Evolutionary conservation across 2,329 filamentous ascomycete species (phyloP).

Genomic region (Verticillium dahliae): DNA sequence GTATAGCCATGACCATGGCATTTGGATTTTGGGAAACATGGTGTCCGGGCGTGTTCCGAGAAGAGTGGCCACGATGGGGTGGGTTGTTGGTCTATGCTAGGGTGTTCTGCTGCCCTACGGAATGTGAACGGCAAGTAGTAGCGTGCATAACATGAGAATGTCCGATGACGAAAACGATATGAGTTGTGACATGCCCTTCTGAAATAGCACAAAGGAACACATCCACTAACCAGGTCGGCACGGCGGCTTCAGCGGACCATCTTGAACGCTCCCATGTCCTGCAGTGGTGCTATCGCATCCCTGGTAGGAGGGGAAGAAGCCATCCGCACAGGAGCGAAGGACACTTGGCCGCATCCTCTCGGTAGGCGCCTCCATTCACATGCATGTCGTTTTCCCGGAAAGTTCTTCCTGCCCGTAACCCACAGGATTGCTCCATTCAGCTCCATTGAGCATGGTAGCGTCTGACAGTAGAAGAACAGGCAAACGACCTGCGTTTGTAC

Average conservation of each 20-base stretch:
- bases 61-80: neutral
- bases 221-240: neutral
- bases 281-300: neutral
- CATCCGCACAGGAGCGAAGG: neutral
- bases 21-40: too few species aligned
- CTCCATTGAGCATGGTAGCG: neutral
- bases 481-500: neutral
- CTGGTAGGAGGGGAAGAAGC: neutral
- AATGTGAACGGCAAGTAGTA: neutral
- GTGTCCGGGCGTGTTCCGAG: neutral
- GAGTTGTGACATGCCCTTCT: neutral
- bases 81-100: neutral
- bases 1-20: too few species aligned
- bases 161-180: neutral
- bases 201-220: neutral
- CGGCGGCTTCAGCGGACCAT: neutral
- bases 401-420: neutral
- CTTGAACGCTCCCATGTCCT: neutral
- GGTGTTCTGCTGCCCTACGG: too few species aligned
- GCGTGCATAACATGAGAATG: neutral
- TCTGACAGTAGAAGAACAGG: neutral
- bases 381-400: neutral
- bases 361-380: neutral
- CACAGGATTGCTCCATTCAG: neutral
- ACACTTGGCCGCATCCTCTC: neutral